Evolutionary conservation across 805 yeast species (phyloP), one percentile per base, ranked within the genome.

Genomic region (Saccharomycopsis schoenii): DNA sequence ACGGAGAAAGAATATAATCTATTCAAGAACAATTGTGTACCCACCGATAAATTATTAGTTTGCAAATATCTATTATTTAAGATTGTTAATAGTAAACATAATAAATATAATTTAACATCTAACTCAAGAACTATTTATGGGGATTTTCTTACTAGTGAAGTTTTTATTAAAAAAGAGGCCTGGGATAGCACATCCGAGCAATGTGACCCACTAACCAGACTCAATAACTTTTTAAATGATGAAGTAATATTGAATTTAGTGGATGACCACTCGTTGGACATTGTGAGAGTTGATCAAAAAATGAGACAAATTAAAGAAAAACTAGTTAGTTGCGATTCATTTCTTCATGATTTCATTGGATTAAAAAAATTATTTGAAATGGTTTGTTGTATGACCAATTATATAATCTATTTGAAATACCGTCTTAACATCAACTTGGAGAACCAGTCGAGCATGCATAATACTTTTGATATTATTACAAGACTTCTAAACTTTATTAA

Each of bases 371-470:
- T 21, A 50, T 57, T 37, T 47, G 50, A 47, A 57, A 52, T 34
- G 59, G 34, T 43, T 12, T 24, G 39, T 37, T 43, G 42, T 57
- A 57, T 50, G 17, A 57, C 41, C 40, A 39, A 54, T 54, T 54
- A 54, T 17, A 41, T 17, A 29, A 29, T 54, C 2, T 47, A 24
- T 14, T 21, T 47, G 34, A 47, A 24, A 24, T 8, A 15, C n/a
- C 52, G 10, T 3, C 2, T 10, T 4, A 10, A 47, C 12, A 21
- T 24, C 29, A 19, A 47, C 15, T 11, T 47, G n/a, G 34, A 47
- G 1, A 47, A 1, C 4, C 50, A 19, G 25, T 42, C 24, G 14
- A 15, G n/a, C 14, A n/a, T 21, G 4, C 34, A 21, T 21, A 25
- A 47, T 47, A 47, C 34, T 5, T 47, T 47, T 2, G 52, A 47